These are phyloP conservation scores for Datisca glomerata DNA, from an alignment of 306 rosid genomes.

Conservation along the genomic window DNA sequence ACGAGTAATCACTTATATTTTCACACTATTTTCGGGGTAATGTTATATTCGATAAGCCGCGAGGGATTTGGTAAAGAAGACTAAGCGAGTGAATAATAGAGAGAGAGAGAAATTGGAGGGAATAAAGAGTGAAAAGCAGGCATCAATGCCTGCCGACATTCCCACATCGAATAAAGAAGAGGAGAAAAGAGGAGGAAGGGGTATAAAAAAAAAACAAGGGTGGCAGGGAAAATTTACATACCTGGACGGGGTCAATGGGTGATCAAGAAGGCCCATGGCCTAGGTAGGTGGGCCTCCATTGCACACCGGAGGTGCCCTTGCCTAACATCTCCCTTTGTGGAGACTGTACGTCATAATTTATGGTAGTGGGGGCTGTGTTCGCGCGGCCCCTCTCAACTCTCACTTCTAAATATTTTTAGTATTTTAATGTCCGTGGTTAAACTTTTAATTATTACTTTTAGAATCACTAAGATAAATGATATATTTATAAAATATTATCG, in stretches of 20 bases:
- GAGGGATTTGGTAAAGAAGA: too few relatives aligned
- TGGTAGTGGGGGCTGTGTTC: slow-evolving; percentile 38
- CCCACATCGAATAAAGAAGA: slow-evolving; percentile 18
- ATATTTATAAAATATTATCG: too few relatives aligned
- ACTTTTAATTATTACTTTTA: too few relatives aligned
- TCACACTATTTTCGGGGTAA: too few relatives aligned
- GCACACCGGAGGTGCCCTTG: slow-evolving; percentile 30
- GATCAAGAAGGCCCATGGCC: slow-evolving; percentile 35
- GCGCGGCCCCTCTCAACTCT: slow-evolving; percentile 32
- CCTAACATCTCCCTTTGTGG: slow-evolving; percentile 33
- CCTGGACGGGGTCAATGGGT: slow-evolving; percentile 43
- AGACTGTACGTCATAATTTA: slow-evolving; percentile 42
- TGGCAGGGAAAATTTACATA: rapidly evolving
- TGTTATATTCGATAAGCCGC: too few relatives aligned
- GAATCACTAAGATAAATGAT: too few relatives aligned
- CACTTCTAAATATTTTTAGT: rapidly evolving
- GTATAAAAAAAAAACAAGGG: not conserved
- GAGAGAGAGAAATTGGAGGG: slow-evolving; percentile 2
- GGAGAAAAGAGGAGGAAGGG: not conserved
- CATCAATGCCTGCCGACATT: not conserved
- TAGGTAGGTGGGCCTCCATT: slow-evolving; percentile 34
- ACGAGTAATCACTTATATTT: too few relatives aligned
- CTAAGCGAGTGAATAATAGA: too few relatives aligned
- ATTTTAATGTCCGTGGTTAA: too few relatives aligned
- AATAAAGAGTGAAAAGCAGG: not conserved